Percentiles rank a stretch among this genome's conserved stretches.
Evolutionary conservation across 2,329 filamentous ascomycete genomes (phyloP).

Genomic region (Talaromyces sp.): DNA sequence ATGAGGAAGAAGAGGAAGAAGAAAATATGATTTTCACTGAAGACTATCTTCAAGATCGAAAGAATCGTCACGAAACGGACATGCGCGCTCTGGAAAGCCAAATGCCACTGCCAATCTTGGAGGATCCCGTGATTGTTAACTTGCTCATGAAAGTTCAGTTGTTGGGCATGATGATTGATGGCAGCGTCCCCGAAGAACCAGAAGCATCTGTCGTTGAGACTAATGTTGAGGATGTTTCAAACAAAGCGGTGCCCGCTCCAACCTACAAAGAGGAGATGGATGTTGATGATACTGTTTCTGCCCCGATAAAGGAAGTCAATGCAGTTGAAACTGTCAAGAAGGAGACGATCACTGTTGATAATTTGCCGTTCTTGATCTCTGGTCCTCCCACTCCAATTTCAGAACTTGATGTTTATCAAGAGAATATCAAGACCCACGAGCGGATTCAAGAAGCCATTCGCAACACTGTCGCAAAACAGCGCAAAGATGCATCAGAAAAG

Average conservation of each 20-base stretch:
- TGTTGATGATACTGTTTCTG: conserved; percentile 18
- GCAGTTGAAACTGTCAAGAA: conserved; percentile 18
- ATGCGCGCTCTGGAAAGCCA: conserved; percentile 42
- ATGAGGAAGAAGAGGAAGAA: conserved; percentile 48
- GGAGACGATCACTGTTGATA: conserved; percentile 38
- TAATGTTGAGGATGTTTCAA: conserved; percentile 19
- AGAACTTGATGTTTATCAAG: conserved; percentile 44
- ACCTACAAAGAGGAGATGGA: conserved; percentile 24
- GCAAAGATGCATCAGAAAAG: conserved; percentile 37
- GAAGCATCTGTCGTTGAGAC: conserved; percentile 24
- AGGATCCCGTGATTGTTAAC: conserved; percentile 41
- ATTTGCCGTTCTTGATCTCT: conserved; percentile 44
- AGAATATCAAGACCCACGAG: conserved; percentile 38
- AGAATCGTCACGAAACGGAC: conserved; percentile 44
- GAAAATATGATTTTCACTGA: conserved; percentile 47
- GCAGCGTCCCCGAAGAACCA: conserved; percentile 27
- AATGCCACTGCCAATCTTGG: conserved; percentile 41
- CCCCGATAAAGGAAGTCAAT: conserved; percentile 10
- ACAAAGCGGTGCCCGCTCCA: conserved; percentile 11
- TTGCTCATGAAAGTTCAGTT: conserved; percentile 45
- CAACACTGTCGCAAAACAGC: conserved; percentile 36
- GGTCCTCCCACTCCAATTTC: conserved; percentile 44
- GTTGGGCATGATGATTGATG: conserved; percentile 42
- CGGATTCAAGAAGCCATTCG: conserved; percentile 38
- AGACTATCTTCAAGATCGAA: conserved; percentile 46